Base-by-base conservation (phyloP, 305 asterid species). In the Lippia alba region DNA sequence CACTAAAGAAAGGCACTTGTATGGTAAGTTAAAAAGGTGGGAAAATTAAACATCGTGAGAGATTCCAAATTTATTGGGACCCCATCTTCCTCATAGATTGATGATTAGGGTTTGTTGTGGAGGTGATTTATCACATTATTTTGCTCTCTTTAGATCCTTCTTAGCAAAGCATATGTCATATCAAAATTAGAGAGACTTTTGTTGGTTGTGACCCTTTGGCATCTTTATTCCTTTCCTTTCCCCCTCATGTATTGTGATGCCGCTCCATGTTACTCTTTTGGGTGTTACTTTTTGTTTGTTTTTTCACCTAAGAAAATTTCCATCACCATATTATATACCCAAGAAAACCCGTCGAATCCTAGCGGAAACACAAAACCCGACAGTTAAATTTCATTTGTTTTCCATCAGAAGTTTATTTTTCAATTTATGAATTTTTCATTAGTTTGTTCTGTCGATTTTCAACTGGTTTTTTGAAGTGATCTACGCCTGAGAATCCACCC, bases 231-330 rank as follows among this genome's bases (percentile, higher is more conserved):
- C 74, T 67, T 72, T 74, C 69, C 58, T 64, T n/a, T n/a, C n/a
- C n/a, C n/a, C n/a, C n/a, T n/a, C n/a, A n/a, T 33, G 50, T 45
- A 73, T 77, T 50, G 63, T 79, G 76, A 74, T 70, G 73, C 76
- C 83, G 70, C 79, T 70, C 62, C 55, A 10, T 39, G 45, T 39
- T 39, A 18, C 54, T 65, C 60, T 81, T 77, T 39, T 55, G 74
- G 45, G 58, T 64, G 76, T 73, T 61, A 67, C 83, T 81, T 81
- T 81, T 78, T 83, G 83, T 82, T 82, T 66, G 80, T 79, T 82
- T 74, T 76, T 78, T 71, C 63, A 63, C 45, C 73, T 53, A 19
- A 41, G 61, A 56, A 61, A 24, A 51, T 55, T 57, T 69, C 63
- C 19, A 50, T 63, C 12, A 72, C 44, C 74, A 53, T 41, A 10